Base-by-base conservation (phyloP, 2,329 filamentous ascomycete genomes). In the Exophiala spinifera region DNA sequence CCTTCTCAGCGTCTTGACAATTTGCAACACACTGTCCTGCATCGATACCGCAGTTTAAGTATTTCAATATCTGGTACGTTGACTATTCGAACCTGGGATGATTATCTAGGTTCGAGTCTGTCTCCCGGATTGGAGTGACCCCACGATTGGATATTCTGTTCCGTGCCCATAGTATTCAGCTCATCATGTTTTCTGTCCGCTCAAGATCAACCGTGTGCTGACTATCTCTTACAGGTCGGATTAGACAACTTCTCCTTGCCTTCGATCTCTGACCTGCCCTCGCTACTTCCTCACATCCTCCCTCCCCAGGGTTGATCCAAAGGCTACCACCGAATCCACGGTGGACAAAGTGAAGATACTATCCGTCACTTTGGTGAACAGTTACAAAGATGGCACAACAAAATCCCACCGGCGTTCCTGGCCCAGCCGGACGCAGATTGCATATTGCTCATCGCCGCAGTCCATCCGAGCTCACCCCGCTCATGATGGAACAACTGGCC, bases 401-500 rank as follows among this genome's bases (percentile, higher is more conserved):
- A 73, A 81, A 81, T 66, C 72, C 77, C 65, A 72, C 73, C 60
- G 73, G 74, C 55, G 72, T 74, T 55, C 76, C 79, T 70, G 91
- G 90, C 65, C 89, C 89, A 67, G 76, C 86, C 71, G 91, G 91
- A 69, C 91, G 92, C 70, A 87, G 91, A 72, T 84, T 97, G 72
- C 91, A 97, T 78, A 96, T 97, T 76, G 92, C 92, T 69, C 92
- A 97, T 79, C 88, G 92, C 70, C 87, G 92, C 75, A 96, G 91
- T 77, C 94, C 92, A 63, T 97, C 94, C 65, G 94, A 97, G 81
- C 81, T 97, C 74, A 97, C 92, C 56, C 94, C 92, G 62, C 79
- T 97, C 74, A 95, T 97, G 89, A 95, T 96, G 89, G 92, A 96
- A 79, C 91, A 96, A 82, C 84, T 96, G 70, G 90, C 90, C 70